Conservation (phyloP, 1,139 yeast genomes). For the Citeromyces siamensis region DNA sequence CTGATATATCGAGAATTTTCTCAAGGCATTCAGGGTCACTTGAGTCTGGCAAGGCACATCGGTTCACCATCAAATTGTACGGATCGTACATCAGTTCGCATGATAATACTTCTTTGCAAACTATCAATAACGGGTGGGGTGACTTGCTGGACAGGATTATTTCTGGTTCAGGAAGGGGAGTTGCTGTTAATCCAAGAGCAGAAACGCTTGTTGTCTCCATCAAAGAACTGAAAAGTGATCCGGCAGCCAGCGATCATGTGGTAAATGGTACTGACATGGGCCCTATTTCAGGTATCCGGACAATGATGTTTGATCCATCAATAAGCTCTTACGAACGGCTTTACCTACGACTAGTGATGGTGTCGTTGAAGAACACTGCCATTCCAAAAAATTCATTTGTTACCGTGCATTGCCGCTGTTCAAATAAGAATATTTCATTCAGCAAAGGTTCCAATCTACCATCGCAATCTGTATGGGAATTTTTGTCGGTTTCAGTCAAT, state of each 20-base stretch:
- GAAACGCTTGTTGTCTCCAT: conserved; percentile 59
- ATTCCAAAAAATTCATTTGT: conserved; percentile 15
- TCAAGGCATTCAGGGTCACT: conserved; percentile 51
- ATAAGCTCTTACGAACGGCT: conserved; percentile 49
- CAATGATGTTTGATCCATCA: conserved; percentile 51
- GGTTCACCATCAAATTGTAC: conserved; percentile 58
- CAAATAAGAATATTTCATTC: conserved; percentile 37
- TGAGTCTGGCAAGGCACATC: conserved; percentile 52
- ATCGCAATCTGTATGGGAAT: conserved; percentile 48
- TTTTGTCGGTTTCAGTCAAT: conserved; percentile 64
- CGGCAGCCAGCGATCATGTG: conserved; percentile 23
- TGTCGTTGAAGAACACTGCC: conserved; percentile 21
- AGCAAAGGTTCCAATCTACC: conserved; percentile 60
- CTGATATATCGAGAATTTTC: conserved; percentile 74
- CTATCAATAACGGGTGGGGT: conserved; percentile 76
- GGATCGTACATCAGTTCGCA: conserved; percentile 43
- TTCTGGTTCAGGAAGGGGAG: conserved; percentile 64
- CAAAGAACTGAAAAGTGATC: conserved; percentile 60
- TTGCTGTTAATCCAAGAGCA: conserved; percentile 76
- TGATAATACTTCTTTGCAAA: conserved; percentile 13
- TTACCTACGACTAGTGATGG: conserved; percentile 44
- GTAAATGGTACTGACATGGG: conserved; percentile 23
- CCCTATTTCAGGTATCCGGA: conserved; percentile 49
- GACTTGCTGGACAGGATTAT: conserved; percentile 72
- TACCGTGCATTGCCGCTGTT: conserved; percentile 24